Evolutionary conservation across 305 asterid genomes (phyloP), one percentile per base, ranked within the genome.

Genomic region (Fraxinus sp.): DNA sequence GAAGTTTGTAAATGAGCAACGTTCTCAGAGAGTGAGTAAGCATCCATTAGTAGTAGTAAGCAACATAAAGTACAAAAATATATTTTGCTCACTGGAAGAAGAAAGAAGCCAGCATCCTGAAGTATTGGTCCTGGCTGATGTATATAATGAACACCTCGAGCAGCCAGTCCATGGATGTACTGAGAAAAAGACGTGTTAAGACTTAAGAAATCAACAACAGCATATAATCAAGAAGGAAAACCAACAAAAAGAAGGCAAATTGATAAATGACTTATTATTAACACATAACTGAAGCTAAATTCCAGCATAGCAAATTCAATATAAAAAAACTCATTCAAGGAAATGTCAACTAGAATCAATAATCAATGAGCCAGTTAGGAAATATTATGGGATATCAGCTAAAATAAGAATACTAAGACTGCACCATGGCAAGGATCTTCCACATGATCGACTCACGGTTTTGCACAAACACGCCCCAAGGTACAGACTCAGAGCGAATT

Each of bases 11-110:
- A 77, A 78, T 81, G 79, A 82, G 86, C 55, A 57, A 83, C 55
- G 77, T 66, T 79, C 49, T 35, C 49, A 32, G 75, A 9, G 55
- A 20, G 10, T 20, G 22, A 75, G 22, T n/a, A 57, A 79, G 80
- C 30, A 33, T 39, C 14, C 43, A 32, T 55, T 46, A 64, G 43
- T 68, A 75, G 41, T 52, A 64, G 57, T 66, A 0, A 22, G 64
- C 62, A 75, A 81, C 1, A n/a, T 20, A 36, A 10, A 74, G 24
- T 52, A 4, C 46, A 80, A 2, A 80, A 71, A n/a, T 22, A 28
- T 16, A 75, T 10, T 62, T 33, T 49, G 75, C 90, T 77, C 73
- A 90, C 92, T 64, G 91, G 91, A 80, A 90, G 91, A 85, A 85
- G 81, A 68, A 57, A 78, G 77, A 85, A 85, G 24, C 87, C 87